These are phyloP conservation scores for Arthrocladium fulminans DNA, from an alignment of 2,329 filamentous ascomycete species.

Conservation along the genomic window DNA sequence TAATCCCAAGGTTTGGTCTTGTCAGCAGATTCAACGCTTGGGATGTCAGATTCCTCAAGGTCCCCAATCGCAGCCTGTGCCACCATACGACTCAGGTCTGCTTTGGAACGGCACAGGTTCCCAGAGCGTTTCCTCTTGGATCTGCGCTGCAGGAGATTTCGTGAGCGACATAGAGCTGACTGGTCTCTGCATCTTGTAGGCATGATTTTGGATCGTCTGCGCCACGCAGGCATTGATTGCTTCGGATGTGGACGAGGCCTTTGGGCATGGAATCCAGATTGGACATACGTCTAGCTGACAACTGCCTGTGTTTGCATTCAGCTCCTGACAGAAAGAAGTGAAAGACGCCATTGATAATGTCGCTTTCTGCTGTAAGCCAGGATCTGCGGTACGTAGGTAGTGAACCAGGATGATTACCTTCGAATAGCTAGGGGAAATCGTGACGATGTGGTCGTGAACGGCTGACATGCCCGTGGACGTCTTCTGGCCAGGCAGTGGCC, in stretches of 20 bases:
- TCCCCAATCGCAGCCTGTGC: slow-evolving; percentile 56
- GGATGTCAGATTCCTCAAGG: not conserved
- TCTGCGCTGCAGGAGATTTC: slow-evolving; percentile 27
- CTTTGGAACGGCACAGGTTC: slow-evolving; percentile 57
- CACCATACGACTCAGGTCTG: slow-evolving; percentile 62
- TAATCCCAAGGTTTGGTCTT: no score
- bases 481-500: slow-evolving; percentile 55
- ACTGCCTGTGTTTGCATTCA: not conserved
- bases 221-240: slow-evolving; percentile 25
- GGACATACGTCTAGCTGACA: slow-evolving; percentile 6
- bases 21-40: not conserved
- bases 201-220: slow-evolving; percentile 36
- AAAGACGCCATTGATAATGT: not conserved
- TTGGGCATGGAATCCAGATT: slow-evolving; percentile 12
- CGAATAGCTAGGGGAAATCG: slow-evolving; percentile 54
- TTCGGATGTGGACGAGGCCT: not conserved
- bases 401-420: slow-evolving; percentile 46
- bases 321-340: slow-evolving; percentile 1
- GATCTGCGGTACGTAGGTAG: not conserved
- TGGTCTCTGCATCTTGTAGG: not conserved
- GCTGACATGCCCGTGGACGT: slow-evolving; percentile 29
- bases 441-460: slow-evolving; percentile 48
- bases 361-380: not conserved
- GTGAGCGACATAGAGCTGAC: slow-evolving; percentile 13
- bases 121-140: slow-evolving; percentile 55